Base-by-base conservation (phyloP, 768 basidiomycete genomes). In the Termitomyces bulborhizus region DNA sequence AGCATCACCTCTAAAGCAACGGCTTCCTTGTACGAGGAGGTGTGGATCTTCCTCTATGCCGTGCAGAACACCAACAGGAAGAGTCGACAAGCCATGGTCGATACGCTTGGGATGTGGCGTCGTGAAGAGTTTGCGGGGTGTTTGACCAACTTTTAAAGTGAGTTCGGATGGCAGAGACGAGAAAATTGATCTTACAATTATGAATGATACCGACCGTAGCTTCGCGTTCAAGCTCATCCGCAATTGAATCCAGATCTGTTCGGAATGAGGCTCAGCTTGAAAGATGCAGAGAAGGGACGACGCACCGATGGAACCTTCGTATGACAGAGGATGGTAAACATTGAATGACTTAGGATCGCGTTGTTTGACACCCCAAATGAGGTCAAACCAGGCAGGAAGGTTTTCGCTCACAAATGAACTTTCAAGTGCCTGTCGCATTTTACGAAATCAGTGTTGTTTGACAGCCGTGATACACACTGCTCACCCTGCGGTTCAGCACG, bases 151-250 rank as follows among this genome's bases (percentile, higher is more conserved):
- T 92, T 59, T 3, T 50, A 43, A 31, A 18, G 32, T 13, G 44
- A 6, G 48, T 37, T 48, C n/a, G 3, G 15, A 16, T 45, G 13
- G 15, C 40, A n/a, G 26, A 46, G 18, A 16, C 29, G 13, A n/a
- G 29, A 43, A 4, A 15, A 34, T 6, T 0, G n/a, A 16, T 65
- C 80, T 39, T 61, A 90, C 91, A 98, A 59, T 96, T 96, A 68
- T 96, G 93, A 47, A 97, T 95, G 54, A 95, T 96, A 1, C 93
- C 93, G 18, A 95, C 89, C 6, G 92, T 93, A 0, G 95, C 94
- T 63, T 93, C 92, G 36, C 89, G 81, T 71, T 98, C 91, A 7
- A 92, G 73, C 45, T 92, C 86, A 65, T 97, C 89, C 5, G 82
- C 80, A 53, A 98, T 96, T 3, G 79, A 69, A 66, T 97, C 95